Evolutionary conservation across 2,329 filamentous ascomycete genomes (phyloP), one percentile per base, ranked within the genome.

Genomic region (Peltaster fructicola): DNA sequence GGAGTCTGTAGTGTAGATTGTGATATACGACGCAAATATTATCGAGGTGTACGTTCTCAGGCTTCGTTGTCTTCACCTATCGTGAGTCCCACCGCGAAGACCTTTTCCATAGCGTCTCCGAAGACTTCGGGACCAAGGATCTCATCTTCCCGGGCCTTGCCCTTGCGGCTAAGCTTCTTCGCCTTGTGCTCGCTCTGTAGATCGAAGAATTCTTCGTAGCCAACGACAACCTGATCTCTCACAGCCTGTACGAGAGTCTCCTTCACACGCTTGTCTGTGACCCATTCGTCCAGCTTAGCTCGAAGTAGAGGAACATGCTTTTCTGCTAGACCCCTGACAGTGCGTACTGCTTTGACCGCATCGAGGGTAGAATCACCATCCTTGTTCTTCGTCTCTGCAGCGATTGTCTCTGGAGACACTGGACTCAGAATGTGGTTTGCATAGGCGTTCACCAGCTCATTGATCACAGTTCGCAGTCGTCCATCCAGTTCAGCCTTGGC

Each of bases 401-500:
- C 27, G 22, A 25, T 15, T 8, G 16, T 12, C 8, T 24, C 27
- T 6, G 27, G 8, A 3, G 22, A 15, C 3, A 25, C 9, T n/a
- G 27, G 23, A 9, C 23, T 23, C 23, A 29, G 27, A 56, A 76
- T 73, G 20, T 61, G 55, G 0, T 45, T 45, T 1, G 68, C 61
- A 34, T 66, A 70, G 14, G 54, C 53, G 23, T 56, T 59, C n/a
- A 69, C 72, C 35, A 76, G 72, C 30, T 73, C 67, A 29, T 68
- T 72, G 43, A 76, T 75, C 2, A 68, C 65, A 5, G 60, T 63
- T 19, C 71, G 52, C 6, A 76, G 53, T 6, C 64, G 55, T 1
- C 65, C 67, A 35, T 76, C 71, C 0, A 76, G 56, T 44, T 76
- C 70, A 7, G 66, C 68, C 49, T 75, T 75, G 11, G 71, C 71